These are phyloP conservation scores for Fusarium sp. DNA, from an alignment of 2,329 filamentous ascomycete genomes.

Conservation along the genomic window DNA sequence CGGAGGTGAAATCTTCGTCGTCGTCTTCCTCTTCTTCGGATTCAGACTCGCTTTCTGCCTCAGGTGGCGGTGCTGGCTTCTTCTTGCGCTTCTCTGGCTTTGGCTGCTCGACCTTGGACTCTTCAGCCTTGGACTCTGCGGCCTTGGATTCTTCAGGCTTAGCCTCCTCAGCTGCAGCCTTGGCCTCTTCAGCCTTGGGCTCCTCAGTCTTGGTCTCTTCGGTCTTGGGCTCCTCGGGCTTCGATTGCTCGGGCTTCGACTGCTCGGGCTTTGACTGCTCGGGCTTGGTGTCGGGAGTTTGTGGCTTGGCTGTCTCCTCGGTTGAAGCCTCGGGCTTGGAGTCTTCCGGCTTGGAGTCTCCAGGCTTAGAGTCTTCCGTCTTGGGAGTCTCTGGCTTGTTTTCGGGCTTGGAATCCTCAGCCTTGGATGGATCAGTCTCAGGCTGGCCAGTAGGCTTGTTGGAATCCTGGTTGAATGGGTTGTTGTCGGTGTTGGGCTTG, in stretches of 20 bases:
- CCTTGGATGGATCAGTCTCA: conserved; percentile 1
- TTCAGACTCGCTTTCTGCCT: conserved; percentile 36
- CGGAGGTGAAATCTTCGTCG: conserved; percentile 12
- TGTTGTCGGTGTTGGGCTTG: conserved; percentile 4
- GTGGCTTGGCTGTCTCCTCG: no score
- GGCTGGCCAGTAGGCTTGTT: conserved; percentile 26
- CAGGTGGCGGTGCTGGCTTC: conserved; percentile 13
- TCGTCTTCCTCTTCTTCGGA: conserved; percentile 35
- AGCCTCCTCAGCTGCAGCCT: conserved; percentile 6
- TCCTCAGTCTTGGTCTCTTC: conserved; percentile 20
- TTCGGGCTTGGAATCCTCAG: background rate
- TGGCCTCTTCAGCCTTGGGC: conserved; percentile 14
- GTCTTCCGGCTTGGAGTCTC: conserved; percentile 12
- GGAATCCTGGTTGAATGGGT: conserved; percentile 17
- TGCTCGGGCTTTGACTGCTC: background rate
- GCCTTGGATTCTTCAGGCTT: conserved; percentile 18
- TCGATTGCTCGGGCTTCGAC: background rate
- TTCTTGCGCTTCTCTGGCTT: conserved; percentile 29
- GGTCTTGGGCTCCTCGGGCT: background rate
- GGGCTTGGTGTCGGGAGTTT: background rate
- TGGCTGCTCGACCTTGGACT: conserved; percentile 4
- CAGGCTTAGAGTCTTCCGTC: conserved; percentile 8
- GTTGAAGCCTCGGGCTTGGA: background rate
- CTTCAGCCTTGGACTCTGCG: conserved; percentile 15
- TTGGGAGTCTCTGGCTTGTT: conserved; percentile 4